These are phyloP conservation scores for Pseudopithomyces chartarum DNA, from an alignment of 2,329 filamentous ascomycete genomes.

Conservation along the genomic window DNA sequence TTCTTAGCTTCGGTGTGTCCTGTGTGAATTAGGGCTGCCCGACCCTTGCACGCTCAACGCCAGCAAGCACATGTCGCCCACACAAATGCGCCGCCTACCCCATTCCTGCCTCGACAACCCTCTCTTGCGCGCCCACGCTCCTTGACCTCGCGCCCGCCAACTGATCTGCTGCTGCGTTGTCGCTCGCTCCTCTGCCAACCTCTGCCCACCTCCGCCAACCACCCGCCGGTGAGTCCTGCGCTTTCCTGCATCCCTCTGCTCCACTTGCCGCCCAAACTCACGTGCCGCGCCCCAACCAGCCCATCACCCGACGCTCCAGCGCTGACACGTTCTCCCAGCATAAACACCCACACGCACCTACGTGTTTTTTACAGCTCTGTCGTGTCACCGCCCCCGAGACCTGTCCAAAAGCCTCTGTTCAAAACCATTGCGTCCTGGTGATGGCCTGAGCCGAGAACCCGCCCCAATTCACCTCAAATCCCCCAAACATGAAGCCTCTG, in stretches of 20 bases:
- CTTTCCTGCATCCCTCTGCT: conserved; percentile 22
- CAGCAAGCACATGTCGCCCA: conserved; percentile 4
- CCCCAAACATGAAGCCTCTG: conserved; percentile 48
- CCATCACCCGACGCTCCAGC: conserved; percentile 23
- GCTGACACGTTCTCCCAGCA: conserved; percentile 31
- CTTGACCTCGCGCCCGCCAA: conserved; percentile 13
- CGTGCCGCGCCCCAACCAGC: conserved; percentile 36
- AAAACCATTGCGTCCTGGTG: conserved; percentile 31
- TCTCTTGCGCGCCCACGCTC: conserved; percentile 29
- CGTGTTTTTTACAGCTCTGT: conserved; percentile 36
- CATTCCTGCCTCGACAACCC: conserved; percentile 9
- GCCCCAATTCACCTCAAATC: conserved; percentile 30
- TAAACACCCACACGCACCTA: conserved; percentile 39
- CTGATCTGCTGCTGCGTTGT: conserved; percentile 10
- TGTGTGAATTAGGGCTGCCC: not conserved
- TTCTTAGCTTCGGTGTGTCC: not conserved
- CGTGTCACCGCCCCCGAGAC: conserved; percentile 45
- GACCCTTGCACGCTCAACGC: conserved; percentile 8
- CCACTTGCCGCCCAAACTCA: conserved; percentile 26
- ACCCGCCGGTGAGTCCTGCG: conserved; percentile 7
- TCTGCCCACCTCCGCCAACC: conserved; percentile 2
- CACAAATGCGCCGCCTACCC: conserved; percentile 10
- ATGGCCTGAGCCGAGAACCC: conserved; percentile 39
- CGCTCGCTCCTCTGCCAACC: conserved; percentile 17
- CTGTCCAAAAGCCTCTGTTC: conserved; percentile 28